These are phyloP conservation scores for Theileria parva DNA, from an alignment of 169 alveolate species.

Conservation along the genomic window DNA sequence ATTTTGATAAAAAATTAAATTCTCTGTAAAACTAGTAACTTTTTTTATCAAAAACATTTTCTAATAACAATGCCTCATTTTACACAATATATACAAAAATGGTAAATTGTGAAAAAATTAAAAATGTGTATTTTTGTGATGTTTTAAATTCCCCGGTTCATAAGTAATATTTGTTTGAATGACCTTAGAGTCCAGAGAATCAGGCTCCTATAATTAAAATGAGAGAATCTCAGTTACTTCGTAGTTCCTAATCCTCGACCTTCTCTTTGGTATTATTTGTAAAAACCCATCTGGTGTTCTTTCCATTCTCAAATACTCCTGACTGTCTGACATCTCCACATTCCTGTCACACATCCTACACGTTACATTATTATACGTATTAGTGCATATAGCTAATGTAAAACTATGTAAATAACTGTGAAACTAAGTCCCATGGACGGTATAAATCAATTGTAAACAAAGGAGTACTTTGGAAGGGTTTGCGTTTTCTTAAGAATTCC, in stretches of 20 bases:
- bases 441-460: no score
- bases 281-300: slow-evolving; percentile 66
- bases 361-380: not conserved
- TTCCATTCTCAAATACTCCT: slow-evolving; percentile 60
- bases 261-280: slow-evolving; percentile 54
- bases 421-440: not conserved
- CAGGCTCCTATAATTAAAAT: not conserved
- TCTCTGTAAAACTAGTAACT: not conserved
- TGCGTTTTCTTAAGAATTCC: slow-evolving; percentile 45
- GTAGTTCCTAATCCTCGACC: slow-evolving; percentile 40
- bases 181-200: not conserved
- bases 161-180: not conserved
- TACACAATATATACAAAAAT: not conserved
- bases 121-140: not conserved
- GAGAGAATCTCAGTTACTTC: not conserved
- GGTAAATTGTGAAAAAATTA: not conserved
- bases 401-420: not conserved
- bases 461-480: slow-evolving; percentile 45
- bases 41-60: not conserved
- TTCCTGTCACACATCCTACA: slow-evolving; percentile 59
- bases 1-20: not conserved
- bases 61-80: not conserved
- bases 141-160: not conserved
- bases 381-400: not conserved
- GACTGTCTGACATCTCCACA: slow-evolving; percentile 63